Base-by-base conservation (phyloP, 2,329 filamentous ascomycete genomes). In the Cordyceps militaris region DNA sequence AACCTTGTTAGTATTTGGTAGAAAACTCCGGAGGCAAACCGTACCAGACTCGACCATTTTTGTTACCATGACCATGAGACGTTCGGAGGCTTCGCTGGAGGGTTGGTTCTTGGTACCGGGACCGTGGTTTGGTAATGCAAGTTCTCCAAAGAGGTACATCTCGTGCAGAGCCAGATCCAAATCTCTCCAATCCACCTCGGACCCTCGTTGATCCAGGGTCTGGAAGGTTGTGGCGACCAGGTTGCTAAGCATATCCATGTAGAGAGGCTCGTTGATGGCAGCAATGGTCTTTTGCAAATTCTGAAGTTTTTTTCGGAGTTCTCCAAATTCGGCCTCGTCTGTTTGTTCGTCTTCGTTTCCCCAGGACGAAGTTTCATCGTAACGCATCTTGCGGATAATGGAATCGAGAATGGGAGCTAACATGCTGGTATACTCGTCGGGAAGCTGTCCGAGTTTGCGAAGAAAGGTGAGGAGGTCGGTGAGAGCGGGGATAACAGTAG, bases 281-380 rank as follows among this genome's bases (percentile, higher is more conserved):
- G 94, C 92, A 53, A 97, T 87, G 42, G 89, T 91, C 76, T 97
- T 95, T 70, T 99, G 94, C 43, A 99, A 77, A 42, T 91, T 87
- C 70, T 96, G 90, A 49, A 99, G 78, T 64, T 90, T 84, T 71
- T 96, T 95, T 60, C 95, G 85, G 56, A 99, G 79, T 65, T 99
- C 94, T 68, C 96, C 89, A 65, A 99, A 99, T 70, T 99, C 94
- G 26, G 93, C 94, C 73, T 99, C 94, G 66, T 97, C 94, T 2
- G 91, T 96, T 71, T 96, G 88, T 65, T 96, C 92, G 65, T 96
- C 91, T 68, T 97, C 92, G 59, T 92, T 86, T 38, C 92, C 93
- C 93, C 93, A 97, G 21, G 83, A 87, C 1, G 89, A 88, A 6
- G 93, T 97, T 69, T 97, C 93, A 66, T 99, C 94, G 68, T 96